A percentile compares a stretch with the other conserved stretches of the same genome.
phyloP scores from a whole-genome alignment of 257 asterid species.

The Ajuga chamaepitys region DNA sequence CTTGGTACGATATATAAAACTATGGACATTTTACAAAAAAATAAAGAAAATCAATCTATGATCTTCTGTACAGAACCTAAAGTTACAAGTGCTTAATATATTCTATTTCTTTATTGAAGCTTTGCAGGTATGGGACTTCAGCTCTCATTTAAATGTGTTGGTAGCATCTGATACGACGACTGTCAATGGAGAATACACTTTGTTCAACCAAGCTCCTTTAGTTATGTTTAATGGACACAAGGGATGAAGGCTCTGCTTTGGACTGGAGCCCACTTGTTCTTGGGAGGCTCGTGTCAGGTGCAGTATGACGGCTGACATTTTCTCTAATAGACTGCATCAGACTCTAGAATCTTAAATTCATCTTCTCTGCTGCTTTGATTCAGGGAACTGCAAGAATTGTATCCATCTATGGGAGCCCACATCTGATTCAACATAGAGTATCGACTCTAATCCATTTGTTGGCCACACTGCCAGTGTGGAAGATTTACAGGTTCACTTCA shows the following conservation, averaged over 20 bases:
- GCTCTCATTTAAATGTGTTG: constrained; percentile 66
- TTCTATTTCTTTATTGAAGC: constrained; percentile 1
- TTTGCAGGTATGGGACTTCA: constrained; percentile 89
- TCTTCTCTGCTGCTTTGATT: not conserved
- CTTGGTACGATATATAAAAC: no score
- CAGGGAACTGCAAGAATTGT: constrained; percentile 80
- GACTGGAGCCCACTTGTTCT: constrained; percentile 95
- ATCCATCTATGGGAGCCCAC: constrained; percentile 94
- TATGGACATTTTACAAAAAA: no score
- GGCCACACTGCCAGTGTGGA: constrained; percentile 80
- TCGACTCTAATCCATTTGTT: constrained; percentile 48
- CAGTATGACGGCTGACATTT: not conserved
- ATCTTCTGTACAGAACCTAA: no score
- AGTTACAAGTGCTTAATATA: no score
- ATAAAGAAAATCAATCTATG: no score
- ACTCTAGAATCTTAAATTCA: not conserved
- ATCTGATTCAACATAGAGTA: constrained; percentile 68
- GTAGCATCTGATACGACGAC: constrained; percentile 48
- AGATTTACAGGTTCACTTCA: constrained; percentile 59
- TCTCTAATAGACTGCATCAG: constrained; percentile 19
- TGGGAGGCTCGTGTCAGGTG: constrained; percentile 92
- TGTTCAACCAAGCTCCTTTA: constrained; percentile 55
- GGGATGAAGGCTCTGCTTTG: constrained; percentile 94
- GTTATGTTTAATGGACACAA: constrained; percentile 70
- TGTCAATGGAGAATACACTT: constrained; percentile 34